phyloP scores from a whole-genome alignment of 805 yeast genomes.

The Cyberlindnera suaveolens region DNA sequence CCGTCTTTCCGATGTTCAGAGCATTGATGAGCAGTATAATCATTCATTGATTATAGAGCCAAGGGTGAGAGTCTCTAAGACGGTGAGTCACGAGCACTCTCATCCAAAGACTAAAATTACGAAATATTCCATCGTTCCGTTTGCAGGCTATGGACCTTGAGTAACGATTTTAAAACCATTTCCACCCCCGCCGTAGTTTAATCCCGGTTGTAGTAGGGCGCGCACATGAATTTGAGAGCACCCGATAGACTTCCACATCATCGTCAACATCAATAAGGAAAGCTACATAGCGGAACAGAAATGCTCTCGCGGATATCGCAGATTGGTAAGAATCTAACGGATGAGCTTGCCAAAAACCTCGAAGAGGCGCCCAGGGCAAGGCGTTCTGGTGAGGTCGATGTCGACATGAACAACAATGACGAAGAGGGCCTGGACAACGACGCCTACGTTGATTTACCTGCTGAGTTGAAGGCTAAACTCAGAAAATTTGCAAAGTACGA shows the following conservation, averaged over 20 bases:
- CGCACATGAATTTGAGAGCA: too few relatives aligned
- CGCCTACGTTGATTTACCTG: slow-evolving; percentile 32
- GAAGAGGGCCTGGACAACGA: slow-evolving; percentile 1
- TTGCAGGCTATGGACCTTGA: neutral
- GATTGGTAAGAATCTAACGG: slow-evolving; percentile 55
- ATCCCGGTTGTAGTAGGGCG: neutral
- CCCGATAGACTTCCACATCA: too few relatives aligned
- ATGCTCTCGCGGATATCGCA: slow-evolving; percentile 40
- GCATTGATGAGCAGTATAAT: slow-evolving; percentile 76
- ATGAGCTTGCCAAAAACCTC: slow-evolving; percentile 47
- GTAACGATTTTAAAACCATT: neutral
- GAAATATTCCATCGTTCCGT: neutral
- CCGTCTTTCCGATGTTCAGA: slow-evolving; percentile 38
- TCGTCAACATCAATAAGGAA: neutral
- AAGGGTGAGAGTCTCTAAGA: slow-evolving; percentile 34
- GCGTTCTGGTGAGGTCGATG: slow-evolving; percentile 1
- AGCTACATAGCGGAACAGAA: neutral
- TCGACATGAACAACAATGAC: neutral
- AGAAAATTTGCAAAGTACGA: slow-evolving; percentile 82
- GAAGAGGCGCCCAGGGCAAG: slow-evolving; percentile 19
- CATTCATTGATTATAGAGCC: slow-evolving; percentile 75
- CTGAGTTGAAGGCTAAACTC: slow-evolving; percentile 54
- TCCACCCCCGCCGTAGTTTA: neutral
- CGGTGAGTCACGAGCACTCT: slow-evolving; percentile 6
- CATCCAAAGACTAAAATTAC: neutral